A percentile compares a stretch with the other conserved stretches of the same genome.
phyloP scores from a whole-genome alignment of 2,329 filamentous ascomycete species.

The Didymella segeticola region DNA sequence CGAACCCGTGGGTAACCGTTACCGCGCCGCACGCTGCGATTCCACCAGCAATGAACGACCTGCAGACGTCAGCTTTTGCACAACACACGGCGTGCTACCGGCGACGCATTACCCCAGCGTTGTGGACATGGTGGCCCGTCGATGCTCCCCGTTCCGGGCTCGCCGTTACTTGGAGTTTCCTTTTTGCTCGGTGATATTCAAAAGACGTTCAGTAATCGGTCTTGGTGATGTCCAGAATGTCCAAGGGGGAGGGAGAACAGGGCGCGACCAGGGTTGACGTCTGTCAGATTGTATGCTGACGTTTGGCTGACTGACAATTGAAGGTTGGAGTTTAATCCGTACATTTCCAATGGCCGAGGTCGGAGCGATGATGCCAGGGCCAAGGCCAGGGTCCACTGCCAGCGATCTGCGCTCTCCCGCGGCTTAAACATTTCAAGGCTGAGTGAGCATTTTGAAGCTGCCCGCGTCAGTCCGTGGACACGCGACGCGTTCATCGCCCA shows the following conservation, averaged over 20 bases:
- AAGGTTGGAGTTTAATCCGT: slow-evolving; percentile 9
- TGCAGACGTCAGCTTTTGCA: slow-evolving; percentile 33
- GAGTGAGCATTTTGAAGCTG: slow-evolving; percentile 9
- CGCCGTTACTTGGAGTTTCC: slow-evolving; percentile 5
- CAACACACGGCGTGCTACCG: too few relatives aligned
- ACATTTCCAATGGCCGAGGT: slow-evolving; percentile 16
- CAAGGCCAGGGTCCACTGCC: slow-evolving; percentile 10
- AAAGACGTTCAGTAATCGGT: neutral
- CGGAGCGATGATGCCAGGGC: slow-evolving; percentile 17
- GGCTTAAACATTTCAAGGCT: too few relatives aligned
- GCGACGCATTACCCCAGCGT: slow-evolving; percentile 52
- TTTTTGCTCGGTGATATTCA: neutral
- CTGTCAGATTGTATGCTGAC: neutral
- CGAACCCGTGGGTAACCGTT: slow-evolving; percentile 96
- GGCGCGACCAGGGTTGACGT: neutral
- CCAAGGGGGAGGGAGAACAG: neutral
- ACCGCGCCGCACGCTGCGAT: slow-evolving; percentile 97
- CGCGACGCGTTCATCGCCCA: too few relatives aligned
- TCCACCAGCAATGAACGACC: slow-evolving; percentile 93
- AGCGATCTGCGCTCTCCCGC: slow-evolving; percentile 13
- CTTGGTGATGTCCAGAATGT: neutral
- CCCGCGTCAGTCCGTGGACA: slow-evolving; percentile 7
- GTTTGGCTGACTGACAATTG: too few relatives aligned
- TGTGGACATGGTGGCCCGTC: slow-evolving; percentile 51
- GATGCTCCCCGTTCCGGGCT: slow-evolving; percentile 1